Percentiles rank a stretch among this genome's conserved stretches.
Evolutionary conservation across 1,284 basidiomycete species (phyloP).

Genomic region (Ganoderma resinaceum): DNA sequence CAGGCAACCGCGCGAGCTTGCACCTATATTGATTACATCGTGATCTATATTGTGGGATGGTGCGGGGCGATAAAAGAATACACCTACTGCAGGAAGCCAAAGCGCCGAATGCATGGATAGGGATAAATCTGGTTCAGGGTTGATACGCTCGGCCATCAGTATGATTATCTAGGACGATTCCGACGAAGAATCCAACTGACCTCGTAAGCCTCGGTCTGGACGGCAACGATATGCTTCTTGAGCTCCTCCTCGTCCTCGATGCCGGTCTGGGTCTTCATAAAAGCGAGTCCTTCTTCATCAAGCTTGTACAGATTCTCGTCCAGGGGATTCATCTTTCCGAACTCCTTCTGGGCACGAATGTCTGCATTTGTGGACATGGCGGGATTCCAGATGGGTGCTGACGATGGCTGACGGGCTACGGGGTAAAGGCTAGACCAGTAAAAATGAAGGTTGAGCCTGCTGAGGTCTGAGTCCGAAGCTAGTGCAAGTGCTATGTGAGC

Average conservation of each 20-base stretch:
- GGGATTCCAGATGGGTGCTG: background rate
- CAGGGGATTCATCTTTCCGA: conserved; percentile 7
- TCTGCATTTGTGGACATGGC: background rate
- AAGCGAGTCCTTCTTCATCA: conserved; percentile 41
- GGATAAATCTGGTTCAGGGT: conserved; percentile 40
- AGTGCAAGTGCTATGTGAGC: background rate
- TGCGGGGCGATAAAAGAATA: background rate
- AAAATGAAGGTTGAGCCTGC: background rate
- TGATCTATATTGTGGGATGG: background rate
- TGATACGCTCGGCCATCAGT: conserved; percentile 33
- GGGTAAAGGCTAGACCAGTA: background rate
- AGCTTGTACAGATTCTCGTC: conserved; percentile 33
- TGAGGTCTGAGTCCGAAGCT: background rate
- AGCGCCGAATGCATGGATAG: conserved; percentile 50
- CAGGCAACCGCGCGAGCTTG: conserved; percentile 45
- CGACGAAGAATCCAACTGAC: conserved; percentile 34
- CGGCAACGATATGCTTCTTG: conserved; percentile 51
- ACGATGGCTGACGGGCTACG: background rate
- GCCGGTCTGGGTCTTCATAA: conserved; percentile 49
- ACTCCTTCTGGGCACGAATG: background rate
- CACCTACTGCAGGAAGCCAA: conserved; percentile 49
- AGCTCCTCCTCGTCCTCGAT: conserved; percentile 48
- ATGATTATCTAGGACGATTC: background rate
- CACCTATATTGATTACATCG: conserved; percentile 40
- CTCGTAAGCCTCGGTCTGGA: conserved; percentile 54